A percentile compares a stretch with the other conserved stretches of the same genome.
Conservation (phyloP, 129 eudicot genomes). For the sunflower (Helianthus annuus) region DNA sequence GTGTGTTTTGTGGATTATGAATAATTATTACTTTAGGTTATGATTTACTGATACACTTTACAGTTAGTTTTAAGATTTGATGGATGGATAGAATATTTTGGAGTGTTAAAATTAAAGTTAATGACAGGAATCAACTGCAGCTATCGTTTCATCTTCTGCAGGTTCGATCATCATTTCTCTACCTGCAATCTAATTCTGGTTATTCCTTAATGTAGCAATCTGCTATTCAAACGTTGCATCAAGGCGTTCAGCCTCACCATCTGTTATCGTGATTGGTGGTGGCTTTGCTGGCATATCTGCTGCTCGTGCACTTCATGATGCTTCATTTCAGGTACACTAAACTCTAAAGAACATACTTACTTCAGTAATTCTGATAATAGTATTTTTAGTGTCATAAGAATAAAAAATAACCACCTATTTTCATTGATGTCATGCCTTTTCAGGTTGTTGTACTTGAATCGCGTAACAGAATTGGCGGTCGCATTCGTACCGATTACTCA, state of each 20-base stretch:
- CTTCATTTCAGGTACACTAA: slow-evolving; percentile 82
- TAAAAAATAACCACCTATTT: background rate
- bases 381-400: background rate
- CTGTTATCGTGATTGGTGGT: slow-evolving; percentile 87
- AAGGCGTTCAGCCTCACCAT: slow-evolving; percentile 63
- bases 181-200: slow-evolving; percentile 20
- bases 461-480: slow-evolving; percentile 92
- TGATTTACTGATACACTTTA: too few relatives aligned
- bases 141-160: too few relatives aligned
- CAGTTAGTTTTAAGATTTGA: too few relatives aligned
- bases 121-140: too few relatives aligned
- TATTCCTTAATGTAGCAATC: slow-evolving; percentile 38
- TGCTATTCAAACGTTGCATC: slow-evolving; percentile 53
- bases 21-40: too few relatives aligned
- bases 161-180: too few relatives aligned
- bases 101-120: background rate
- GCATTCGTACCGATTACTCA: slow-evolving; percentile 87
- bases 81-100: background rate
- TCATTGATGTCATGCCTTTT: slow-evolving; percentile 22
- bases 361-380: slow-evolving; percentile 13
- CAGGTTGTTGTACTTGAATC: slow-evolving; percentile 90
- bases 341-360: background rate
- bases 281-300: slow-evolving; percentile 95
- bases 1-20: too few relatives aligned
- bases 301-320: slow-evolving; percentile 95